These are phyloP conservation scores for Trichoderma endophyticum DNA, from an alignment of 2,329 filamentous ascomycete species.

Conservation along the genomic window DNA sequence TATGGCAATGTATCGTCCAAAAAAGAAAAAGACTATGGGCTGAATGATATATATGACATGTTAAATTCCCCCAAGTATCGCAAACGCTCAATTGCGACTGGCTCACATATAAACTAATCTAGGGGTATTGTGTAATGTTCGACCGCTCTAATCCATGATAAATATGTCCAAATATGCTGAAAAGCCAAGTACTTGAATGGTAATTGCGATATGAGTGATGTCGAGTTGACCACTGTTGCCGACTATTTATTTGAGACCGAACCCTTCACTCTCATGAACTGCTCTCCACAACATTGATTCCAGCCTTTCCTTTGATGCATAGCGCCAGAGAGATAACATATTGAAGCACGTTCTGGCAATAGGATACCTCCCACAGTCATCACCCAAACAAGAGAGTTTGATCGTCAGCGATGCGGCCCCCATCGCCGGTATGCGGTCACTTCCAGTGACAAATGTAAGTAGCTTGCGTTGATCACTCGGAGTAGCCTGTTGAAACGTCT, in stretches of 20 bases:
- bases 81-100: background rate
- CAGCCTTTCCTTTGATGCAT: constrained; percentile 62
- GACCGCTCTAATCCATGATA: background rate
- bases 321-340: constrained; percentile 72
- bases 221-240: background rate
- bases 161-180: background rate
- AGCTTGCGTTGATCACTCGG: constrained; percentile 72
- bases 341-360: constrained; percentile 93
- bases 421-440: constrained; percentile 85
- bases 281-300: constrained; percentile 77
- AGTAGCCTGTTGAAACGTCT: constrained; percentile 65
- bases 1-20: constrained; percentile 13
- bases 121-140: background rate
- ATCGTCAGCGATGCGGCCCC: constrained; percentile 78
- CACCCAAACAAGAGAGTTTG: constrained; percentile 70
- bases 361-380: constrained; percentile 72
- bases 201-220: background rate
- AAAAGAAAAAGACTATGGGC: background rate
- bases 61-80: background rate
- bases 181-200: background rate
- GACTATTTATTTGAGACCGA: constrained; percentile 69
- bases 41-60: constrained; percentile 14
- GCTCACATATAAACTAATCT: background rate
- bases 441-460: constrained; percentile 83
- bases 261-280: constrained; percentile 86